Conservation (phyloP, 2,329 filamentous ascomycete genomes). For the Alternaria gaisen region DNA sequence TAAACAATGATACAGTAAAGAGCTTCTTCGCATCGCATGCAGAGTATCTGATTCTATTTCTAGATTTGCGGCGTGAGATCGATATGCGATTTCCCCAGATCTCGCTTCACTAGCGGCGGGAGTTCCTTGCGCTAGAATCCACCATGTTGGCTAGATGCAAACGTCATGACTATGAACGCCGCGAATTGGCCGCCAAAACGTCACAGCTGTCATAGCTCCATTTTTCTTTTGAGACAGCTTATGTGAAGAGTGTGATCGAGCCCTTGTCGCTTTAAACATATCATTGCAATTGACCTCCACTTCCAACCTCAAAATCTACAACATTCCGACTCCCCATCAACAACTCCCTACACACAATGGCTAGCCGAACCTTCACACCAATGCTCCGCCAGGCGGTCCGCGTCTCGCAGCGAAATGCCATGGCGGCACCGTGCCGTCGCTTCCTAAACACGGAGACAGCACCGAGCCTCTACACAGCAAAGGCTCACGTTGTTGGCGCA, state of each 20-base stretch:
- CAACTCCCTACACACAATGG: constrained; percentile 18
- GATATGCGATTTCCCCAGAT: constrained; percentile 10
- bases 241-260: background rate
- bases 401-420: constrained; percentile 10
- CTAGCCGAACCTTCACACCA: constrained; percentile 22
- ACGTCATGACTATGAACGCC: constrained; percentile 20
- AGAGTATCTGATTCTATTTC: background rate
- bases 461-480: constrained; percentile 51
- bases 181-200: background rate
- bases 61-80: background rate
- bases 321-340: background rate
- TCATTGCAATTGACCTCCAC: background rate
- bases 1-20: background rate
- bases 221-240: background rate
- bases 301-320: background rate
- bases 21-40: background rate
- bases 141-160: constrained; percentile 3
- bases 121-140: constrained; percentile 18
- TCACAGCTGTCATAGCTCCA: constrained; percentile 10
- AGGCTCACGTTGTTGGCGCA: constrained; percentile 52
- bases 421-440: constrained; percentile 27
- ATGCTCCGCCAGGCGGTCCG: constrained; percentile 23
- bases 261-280: background rate
- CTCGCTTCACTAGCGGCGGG: constrained; percentile 21
- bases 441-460: constrained; percentile 53